Conservation (phyloP, 257 asterid genomes). For the Ajuga chamaepitys region DNA sequence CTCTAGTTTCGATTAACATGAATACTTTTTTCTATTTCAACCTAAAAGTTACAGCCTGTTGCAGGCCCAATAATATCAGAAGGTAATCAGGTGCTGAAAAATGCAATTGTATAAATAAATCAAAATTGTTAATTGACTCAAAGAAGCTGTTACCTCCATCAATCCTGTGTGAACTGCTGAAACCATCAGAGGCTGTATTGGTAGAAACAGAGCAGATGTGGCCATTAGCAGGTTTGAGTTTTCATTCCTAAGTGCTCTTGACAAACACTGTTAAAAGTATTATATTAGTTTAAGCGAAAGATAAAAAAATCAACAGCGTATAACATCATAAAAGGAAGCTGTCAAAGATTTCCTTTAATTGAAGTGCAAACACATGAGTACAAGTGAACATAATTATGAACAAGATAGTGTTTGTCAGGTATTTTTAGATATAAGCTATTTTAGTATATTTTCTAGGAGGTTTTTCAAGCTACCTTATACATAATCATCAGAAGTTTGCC, state of each 20-base stretch:
- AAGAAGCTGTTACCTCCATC: conserved; percentile 69
- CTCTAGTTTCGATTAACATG: neutral
- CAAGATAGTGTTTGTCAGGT: neutral
- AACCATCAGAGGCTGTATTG: conserved; percentile 90
- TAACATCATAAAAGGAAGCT: neutral
- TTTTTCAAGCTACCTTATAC: neutral
- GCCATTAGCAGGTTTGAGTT: conserved; percentile 80
- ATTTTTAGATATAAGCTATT: neutral
- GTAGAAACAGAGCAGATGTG: conserved; percentile 75
- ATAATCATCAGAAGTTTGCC: neutral
- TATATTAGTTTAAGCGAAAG: neutral
- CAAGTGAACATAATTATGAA: neutral
- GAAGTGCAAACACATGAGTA: neutral
- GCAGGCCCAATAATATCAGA: neutral
- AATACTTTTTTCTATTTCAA: neutral
- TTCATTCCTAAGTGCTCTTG: conserved; percentile 80
- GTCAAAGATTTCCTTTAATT: neutral
- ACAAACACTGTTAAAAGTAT: conserved; percentile 55
- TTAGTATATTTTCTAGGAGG: neutral
- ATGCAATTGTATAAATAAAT: neutral
- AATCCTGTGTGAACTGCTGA: conserved; percentile 94
- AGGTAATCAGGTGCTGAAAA: neutral
- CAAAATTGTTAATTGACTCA: neutral
- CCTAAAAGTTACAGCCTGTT: neutral
- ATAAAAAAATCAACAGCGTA: neutral